Base-by-base conservation (phyloP, 345 rosid species). In the Brassica juncea region DNA sequence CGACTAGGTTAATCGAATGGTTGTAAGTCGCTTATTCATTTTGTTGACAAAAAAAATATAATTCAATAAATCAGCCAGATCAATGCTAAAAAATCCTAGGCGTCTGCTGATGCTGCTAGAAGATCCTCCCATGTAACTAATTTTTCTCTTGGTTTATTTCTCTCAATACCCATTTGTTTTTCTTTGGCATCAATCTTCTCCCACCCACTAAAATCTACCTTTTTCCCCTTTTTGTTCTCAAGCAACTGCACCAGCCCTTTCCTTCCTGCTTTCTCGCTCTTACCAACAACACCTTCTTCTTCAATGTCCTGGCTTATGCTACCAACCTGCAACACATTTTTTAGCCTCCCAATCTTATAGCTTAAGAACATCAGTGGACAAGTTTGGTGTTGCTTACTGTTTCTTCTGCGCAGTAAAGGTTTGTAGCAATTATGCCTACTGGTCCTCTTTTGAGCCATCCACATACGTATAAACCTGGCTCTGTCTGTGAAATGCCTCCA, bases 391-490 rank as follows among this genome's bases (percentile, higher is more conserved):
- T 66, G 25, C 92, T 88, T 84, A 94, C 97, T 19, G 97, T 93
- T 90, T 91, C 96, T 74, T 93, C 97, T 0, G 98, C 92, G 70
- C 99, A 93, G 81, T 88, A 87, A 21, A 88, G 98, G 86, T 95
- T 91, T 69, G 98, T 93, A 60, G 84, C 97, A 59, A 93, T 87
- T 64, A 95, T 93, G 75, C 98, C 97, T 1, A 90, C 90, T 58
- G 98, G 97, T 79, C 97, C 98, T 84, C 98, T 87, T 86, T 91
- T 95, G 68, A 95, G 86, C 98, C 99, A 95, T 58, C 96, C 99
- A 69, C 97, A 90, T 15, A 90, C 99, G 30, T 95, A 93, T 81
- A 91, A 82, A n/a, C 99, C 97, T 2, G 70, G 82, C 79, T 89
- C 96, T 8, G 78, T 67, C 79, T 23, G 52, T 35, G 85, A 65